phyloP scores from a whole-genome alignment of 2,329 filamentous ascomycete species.

The Colletotrichum truncatum region DNA sequence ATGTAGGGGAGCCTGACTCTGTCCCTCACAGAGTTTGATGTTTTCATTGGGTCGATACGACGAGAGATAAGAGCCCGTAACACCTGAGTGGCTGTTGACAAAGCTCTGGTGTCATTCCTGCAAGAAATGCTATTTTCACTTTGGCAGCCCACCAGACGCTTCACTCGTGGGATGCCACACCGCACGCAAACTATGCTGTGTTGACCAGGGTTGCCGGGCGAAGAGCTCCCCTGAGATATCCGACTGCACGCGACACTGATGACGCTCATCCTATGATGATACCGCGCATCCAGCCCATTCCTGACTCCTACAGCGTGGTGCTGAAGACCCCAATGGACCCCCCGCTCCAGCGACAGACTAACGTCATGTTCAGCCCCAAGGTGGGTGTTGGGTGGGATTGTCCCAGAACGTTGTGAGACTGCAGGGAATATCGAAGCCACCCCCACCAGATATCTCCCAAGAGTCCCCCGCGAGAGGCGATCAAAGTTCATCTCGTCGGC shows the following conservation, averaged over 20 bases:
- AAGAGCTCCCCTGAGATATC: not conserved
- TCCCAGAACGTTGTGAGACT: conserved; percentile 7
- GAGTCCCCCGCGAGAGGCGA: no score
- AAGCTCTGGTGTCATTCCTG: conserved; percentile 6
- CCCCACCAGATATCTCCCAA: not conserved
- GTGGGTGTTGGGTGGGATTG: conserved; percentile 22
- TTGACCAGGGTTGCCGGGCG: not conserved
- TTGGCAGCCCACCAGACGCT: conserved; percentile 1
- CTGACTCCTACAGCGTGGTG: not conserved
- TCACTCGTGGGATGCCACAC: conserved; percentile 10
- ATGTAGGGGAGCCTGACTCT: not conserved
- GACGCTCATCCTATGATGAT: not conserved
- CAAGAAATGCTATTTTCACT: conserved; percentile 9
- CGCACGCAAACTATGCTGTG: not conserved
- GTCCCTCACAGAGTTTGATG: not conserved
- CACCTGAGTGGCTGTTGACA: conserved; percentile 2
- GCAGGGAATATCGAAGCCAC: not conserved
- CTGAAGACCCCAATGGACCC: conserved; percentile 2
- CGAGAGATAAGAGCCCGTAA: conserved; percentile 12
- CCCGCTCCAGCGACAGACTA: conserved; percentile 12
- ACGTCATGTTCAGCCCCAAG: conserved; percentile 21
- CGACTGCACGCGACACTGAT: conserved; percentile 26
- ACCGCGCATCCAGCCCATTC: not conserved
- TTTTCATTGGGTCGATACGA: conserved; percentile 5
- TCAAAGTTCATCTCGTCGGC: not conserved